phyloP scores from a whole-genome alignment of 352 stramenopile genomes.

The Globisporangium spiculum region DNA sequence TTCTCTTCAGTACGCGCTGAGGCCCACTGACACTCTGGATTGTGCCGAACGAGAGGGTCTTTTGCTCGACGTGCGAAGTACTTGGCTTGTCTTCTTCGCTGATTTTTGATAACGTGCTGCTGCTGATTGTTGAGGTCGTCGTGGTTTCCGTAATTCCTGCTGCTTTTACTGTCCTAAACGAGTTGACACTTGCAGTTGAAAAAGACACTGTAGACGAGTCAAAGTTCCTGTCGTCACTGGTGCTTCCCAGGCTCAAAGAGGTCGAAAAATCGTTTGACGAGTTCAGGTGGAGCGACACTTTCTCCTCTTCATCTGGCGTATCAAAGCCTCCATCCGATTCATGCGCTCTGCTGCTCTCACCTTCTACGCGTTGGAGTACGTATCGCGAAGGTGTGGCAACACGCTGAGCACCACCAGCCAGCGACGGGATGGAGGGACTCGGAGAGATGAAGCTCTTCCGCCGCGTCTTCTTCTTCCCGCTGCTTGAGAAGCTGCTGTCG shows the following conservation, averaged over 20 bases:
- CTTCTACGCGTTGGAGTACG: neutral
- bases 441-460: conserved; percentile 55
- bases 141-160: neutral
- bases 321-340: conserved; percentile 20
- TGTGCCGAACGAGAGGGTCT: conserved; percentile 31
- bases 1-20: conserved; percentile 25
- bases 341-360: neutral
- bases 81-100: conserved; percentile 15
- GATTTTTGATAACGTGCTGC: neutral
- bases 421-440: conserved; percentile 35
- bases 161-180: neutral
- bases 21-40: conserved; percentile 18
- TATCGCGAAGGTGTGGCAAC: conserved; percentile 48
- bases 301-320: conserved; percentile 8
- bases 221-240: conserved; percentile 8
- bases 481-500: conserved; percentile 8
- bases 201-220: neutral
- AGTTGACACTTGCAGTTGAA: neutral
- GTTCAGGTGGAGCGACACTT: conserved; percentile 16
- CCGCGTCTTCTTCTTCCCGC: conserved; percentile 37
- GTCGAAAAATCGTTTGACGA: neutral
- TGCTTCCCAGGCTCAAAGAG: conserved; percentile 8
- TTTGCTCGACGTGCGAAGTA: conserved; percentile 16
- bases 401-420: conserved; percentile 55
- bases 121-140: neutral